Base-by-base conservation (phyloP, 2,329 filamentous ascomycete species). In the Colletotrichum sp. region DNA sequence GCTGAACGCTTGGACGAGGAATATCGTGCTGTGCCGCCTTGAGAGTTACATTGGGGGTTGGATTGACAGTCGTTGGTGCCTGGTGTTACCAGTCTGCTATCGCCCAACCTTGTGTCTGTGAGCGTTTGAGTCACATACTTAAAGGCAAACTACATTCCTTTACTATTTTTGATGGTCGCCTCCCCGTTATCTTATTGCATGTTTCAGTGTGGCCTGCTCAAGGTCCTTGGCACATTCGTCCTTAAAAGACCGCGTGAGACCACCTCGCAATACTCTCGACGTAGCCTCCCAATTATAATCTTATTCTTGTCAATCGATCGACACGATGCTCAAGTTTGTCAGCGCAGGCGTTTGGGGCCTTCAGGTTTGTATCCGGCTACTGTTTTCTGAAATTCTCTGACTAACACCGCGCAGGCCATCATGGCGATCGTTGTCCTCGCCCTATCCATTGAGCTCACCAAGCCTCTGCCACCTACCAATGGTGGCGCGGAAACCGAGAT, bases 291-390 rank as follows among this genome's bases (percentile, higher is more conserved):
- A 26, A 9, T 0, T 1, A 38, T 36, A 64, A 43, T 0, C 34
- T 21, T 43, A 3, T 1, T 52, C n/a, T n/a, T 1, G 3, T 64
- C 61, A 64, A 32, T 6, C 28, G 43, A 6, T 9, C 16, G 6
- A n/a, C 8, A 67, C 7, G 2, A 76, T 75, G 74, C 36, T 75
- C 28, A 66, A 38, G 12, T 43, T 69, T 24, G 30, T 77, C 69
- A 75, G 60, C 26, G 24, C 43, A 12, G 73, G 69, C 4, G 52
- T 76, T 18, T 77, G 73, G 76, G 61, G 36, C 32, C 36, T 76
- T 32, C 76, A 77, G 76, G 76, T 77, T 18, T 8, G 64, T 30
- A 5, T 3, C 2, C 28, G 28, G 28, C 28, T 28, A 26, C 26
- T 26, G 26, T 26, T 26, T 26, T 26, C 26, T 26, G 26, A 26